Percentiles rank a stretch among this genome's conserved stretches.
phyloP scores from a whole-genome alignment of 1,284 basidiomycete genomes.

The Moesziomyces sp. region DNA sequence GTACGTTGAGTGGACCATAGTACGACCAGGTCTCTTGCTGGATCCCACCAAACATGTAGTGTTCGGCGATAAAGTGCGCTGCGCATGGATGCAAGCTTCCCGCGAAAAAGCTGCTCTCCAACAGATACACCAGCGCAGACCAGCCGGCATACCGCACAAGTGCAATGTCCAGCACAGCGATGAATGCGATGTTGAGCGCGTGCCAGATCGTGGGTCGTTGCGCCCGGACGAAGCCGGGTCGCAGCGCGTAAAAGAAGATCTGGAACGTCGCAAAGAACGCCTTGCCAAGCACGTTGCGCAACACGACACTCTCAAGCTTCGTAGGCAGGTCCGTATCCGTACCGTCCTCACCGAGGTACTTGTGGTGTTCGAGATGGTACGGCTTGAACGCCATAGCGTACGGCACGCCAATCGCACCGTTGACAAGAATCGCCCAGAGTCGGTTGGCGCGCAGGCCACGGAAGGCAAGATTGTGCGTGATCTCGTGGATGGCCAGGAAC shows the following conservation, averaged over 20 bases:
- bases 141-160: conserved; percentile 62
- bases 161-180: conserved; percentile 79
- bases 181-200: conserved; percentile 77
- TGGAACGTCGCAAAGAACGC: conserved; percentile 98
- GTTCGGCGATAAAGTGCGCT: conserved; percentile 95
- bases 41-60: conserved; percentile 66
- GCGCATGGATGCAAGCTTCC: conserved; percentile 94
- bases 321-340: conserved; percentile 95
- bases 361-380: conserved; percentile 88
- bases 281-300: conserved; percentile 96
- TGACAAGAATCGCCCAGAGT: conserved; percentile 86
- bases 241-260: conserved; percentile 95
- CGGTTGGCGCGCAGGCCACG: conserved; percentile 85
- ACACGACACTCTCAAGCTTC: conserved; percentile 80
- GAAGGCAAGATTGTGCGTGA: conserved; percentile 97
- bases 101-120: conserved; percentile 91
- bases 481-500: conserved; percentile 97
- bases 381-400: conserved; percentile 96
- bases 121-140: conserved; percentile 75
- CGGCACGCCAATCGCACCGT: conserved; percentile 91
- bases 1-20: conserved; percentile 87
- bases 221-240: conserved; percentile 89
- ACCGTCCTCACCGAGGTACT: conserved; percentile 93
- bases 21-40: conserved; percentile 95
- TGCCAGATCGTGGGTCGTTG: conserved; percentile 88